Conservation (phyloP, 345 rosid genomes). For the Passiflora organensis region DNA sequence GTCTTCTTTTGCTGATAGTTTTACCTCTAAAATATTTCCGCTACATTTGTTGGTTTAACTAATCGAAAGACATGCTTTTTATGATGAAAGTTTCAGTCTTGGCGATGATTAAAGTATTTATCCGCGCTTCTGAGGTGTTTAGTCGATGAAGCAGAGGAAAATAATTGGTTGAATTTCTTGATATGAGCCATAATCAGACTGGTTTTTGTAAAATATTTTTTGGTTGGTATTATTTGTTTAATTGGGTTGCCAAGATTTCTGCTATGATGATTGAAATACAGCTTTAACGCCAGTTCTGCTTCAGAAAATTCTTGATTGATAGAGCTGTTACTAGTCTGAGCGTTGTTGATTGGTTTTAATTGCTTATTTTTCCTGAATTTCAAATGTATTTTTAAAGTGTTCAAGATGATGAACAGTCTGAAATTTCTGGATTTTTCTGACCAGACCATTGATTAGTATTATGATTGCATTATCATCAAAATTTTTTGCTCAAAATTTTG, state of each 20-base stretch:
- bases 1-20: conserved; percentile 2
- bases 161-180: conserved; percentile 70
- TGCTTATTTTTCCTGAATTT: background rate
- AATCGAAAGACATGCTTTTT: background rate
- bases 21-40: conserved; percentile 43
- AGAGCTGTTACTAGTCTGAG: conserved; percentile 69
- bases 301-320: conserved; percentile 87
- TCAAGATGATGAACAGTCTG: no score
- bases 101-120: conserved; percentile 61
- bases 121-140: conserved; percentile 71
- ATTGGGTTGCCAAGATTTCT: background rate
- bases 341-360: no score
- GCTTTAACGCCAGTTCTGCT: conserved; percentile 98
- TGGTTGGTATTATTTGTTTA: background rate
- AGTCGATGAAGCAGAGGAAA: conserved; percentile 46
- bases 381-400: no score
- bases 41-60: background rate
- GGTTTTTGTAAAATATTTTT: background rate
- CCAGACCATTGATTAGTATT: no score
- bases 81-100: background rate
- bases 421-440: conserved; percentile 43
- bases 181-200: conserved; percentile 46
- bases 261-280: conserved; percentile 50
- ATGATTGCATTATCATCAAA: no score
- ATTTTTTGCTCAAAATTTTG: background rate